Base-by-base conservation (phyloP, 2,329 filamentous ascomycete species). In the Fusarium gaditjirri region DNA sequence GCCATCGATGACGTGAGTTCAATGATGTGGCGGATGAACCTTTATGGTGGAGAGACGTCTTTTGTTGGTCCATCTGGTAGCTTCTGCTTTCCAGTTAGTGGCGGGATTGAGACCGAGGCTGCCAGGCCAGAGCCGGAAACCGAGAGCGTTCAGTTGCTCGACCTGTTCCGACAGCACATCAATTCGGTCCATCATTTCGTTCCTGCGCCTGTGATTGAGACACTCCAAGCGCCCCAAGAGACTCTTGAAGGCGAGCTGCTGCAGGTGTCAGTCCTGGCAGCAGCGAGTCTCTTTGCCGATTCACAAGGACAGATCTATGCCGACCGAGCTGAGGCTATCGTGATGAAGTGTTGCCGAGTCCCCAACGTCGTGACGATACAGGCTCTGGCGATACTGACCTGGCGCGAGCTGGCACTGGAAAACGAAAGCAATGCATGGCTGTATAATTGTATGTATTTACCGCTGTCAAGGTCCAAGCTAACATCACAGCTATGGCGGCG, bases 21-120 rank as follows among this genome's bases (percentile, higher is more conserved):
- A 4, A 60, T 53, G 57, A 53, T 54, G 57, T 54, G 57, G 57
- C 46, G 57, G 23, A 55, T 55, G 53, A 55, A 42, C 9, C n/a
- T 55, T 7, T n/a, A 55, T 5, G 53, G 17, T 5, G 53, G 53
- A 16, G 53, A 60, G 25, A 60, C 57, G 19, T 55, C 57, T 7
- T 60, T 60, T 12, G 10, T 60, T 17, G 47, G 57, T 13, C 57
- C 57, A 5, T 60, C 57, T 14, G 57, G 47, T 5, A 60, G 47
- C 14, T 60, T 60, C 23, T 60, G 57, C 2, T 54, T 60, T 16
- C 57, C 57, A 6, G 19, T 52, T 3, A 43, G 23, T 10, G 10
- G 16, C 11, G 14, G 44, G 9, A 35, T 27, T 3, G 36, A 60
- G 13, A 29, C n/a, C 10, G n/a, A 52, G 13, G 14, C 49, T 13